Evolutionary conservation across 2,329 filamentous ascomycete species (phyloP), one percentile per base, ranked within the genome.

Genomic region (Alternaria hordeiaustralica): DNA sequence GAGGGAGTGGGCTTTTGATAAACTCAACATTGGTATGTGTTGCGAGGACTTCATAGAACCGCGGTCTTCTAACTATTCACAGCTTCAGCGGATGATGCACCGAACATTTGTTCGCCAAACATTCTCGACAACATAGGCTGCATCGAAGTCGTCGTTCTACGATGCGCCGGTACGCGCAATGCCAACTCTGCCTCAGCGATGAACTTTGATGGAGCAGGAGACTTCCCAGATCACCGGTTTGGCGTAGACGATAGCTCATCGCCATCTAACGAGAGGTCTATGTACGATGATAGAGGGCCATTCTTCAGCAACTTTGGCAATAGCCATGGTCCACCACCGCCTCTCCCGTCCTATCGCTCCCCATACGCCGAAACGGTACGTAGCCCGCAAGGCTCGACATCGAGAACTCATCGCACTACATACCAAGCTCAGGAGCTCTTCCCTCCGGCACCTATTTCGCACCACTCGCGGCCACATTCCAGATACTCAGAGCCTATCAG

Each of bases 1-100:
- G 0, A 80, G 84, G 11, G 82, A 84, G 43, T 88, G 86, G 86
- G 81, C 79, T 5, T 88, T 88, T 67, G 82, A 84, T 46, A 80
- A 81, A 45, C 77, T 86, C 23, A 82, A 84, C 49, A 81, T 82
- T 60, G 80, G 85, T 87, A 71, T 66, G 78, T 55, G 3, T 23
- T 25, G 25, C 10, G n/a, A 4, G 2, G 20, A 23, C 18, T 11
- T 10, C 11, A 15, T 0, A 20, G 10, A 21, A 11, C 9, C 0
- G 12, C n/a, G 0, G 2, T 12, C 7, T 28, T 36, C 69, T 78
- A 25, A 80, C 60, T 12, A 21, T 0, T 26, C 8, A 30, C 43
- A 84, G 82, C 66, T 4, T 71, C 74, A 55, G 79, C 81, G 13
- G 78, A 83, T 60, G 73, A 73, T n/a, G 75, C 78, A 5, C 73